phyloP scores from a whole-genome alignment of 2,329 filamentous ascomycete species.

The Bipolaris bicolor region DNA sequence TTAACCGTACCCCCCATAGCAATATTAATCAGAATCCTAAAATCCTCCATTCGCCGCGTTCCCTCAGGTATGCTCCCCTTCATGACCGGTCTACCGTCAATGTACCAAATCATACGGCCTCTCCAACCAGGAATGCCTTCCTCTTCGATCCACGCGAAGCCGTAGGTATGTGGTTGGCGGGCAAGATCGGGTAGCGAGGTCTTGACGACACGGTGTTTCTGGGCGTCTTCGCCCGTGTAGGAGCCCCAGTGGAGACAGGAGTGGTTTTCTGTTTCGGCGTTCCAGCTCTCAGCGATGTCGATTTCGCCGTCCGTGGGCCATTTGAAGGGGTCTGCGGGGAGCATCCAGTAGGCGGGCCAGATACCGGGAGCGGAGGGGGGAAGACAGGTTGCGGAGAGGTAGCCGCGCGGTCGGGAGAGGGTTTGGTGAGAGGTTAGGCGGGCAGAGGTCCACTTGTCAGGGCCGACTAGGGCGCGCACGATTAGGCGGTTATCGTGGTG shows the following conservation, averaged over 20 bases:
- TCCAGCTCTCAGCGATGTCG: conserved; percentile 68
- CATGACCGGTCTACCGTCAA: conserved; percentile 64
- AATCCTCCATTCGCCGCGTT: conserved; percentile 62
- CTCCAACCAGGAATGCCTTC: conserved; percentile 51
- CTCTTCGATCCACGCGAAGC: conserved; percentile 63
- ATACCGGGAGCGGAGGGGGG: conserved; percentile 63
- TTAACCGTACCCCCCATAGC: conserved; percentile 68
- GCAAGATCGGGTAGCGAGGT: conserved; percentile 59
- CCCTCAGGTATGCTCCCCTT: conserved; percentile 60
- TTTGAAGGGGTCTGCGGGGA: conserved; percentile 63
- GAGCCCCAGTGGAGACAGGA: conserved; percentile 66
- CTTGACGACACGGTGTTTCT: conserved; percentile 63
- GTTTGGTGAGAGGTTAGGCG: conserved; percentile 61
- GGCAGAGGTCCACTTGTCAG: conserved; percentile 59
- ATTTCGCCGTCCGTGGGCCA: conserved; percentile 67
- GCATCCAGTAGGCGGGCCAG: conserved; percentile 68
- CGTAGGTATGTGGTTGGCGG: conserved; percentile 57
- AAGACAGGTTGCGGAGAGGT: conserved; percentile 58
- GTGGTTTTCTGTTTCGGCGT: conserved; percentile 62
- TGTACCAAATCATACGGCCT: conserved; percentile 63
- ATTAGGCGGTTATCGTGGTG: conserved; percentile 60
- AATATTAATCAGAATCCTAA: conserved; percentile 64
- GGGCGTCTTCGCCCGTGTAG: conserved; percentile 59
- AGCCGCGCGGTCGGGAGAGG: conserved; percentile 59
- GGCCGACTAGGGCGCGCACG: conserved; percentile 57